These are phyloP conservation scores for Botrytis porri DNA, from an alignment of 2,329 filamentous ascomycete species.

Conservation along the genomic window DNA sequence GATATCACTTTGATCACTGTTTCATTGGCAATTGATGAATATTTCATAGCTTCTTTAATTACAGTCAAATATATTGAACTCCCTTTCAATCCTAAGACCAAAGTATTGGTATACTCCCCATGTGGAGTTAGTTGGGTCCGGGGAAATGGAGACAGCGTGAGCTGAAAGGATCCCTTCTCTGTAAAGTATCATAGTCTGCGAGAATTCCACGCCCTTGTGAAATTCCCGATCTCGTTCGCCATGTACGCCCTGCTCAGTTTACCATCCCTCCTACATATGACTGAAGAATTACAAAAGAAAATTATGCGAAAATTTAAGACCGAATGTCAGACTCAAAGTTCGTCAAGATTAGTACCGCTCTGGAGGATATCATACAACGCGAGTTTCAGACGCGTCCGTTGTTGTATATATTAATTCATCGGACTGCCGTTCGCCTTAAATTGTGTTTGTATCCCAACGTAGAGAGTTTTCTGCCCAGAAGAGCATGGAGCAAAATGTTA, in stretches of 20 bases:
- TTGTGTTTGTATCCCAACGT: neutral
- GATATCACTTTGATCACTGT: neutral
- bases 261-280: constrained; percentile 11
- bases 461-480: neutral
- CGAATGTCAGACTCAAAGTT: neutral
- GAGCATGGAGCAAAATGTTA: neutral
- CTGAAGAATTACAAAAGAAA: constrained; percentile 3
- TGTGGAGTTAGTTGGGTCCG: neutral
- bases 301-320: neutral
- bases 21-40: neutral
- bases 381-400: neutral
- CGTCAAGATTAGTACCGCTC: neutral
- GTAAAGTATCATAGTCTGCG: neutral
- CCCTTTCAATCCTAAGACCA: constrained; percentile 3
- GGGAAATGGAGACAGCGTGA: neutral
- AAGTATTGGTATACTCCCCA: constrained; percentile 5
- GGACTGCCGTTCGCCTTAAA: neutral
- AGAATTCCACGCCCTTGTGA: neutral
- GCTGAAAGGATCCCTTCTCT: neutral
- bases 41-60: neutral
- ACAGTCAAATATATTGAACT: neutral
- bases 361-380: neutral
- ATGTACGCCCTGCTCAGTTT: constrained; percentile 28
- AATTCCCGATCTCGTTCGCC: constrained; percentile 13
- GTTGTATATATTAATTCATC: neutral